Evolutionary conservation across 257 asterid genomes (phyloP), one percentile per base, ranked within the genome.

Genomic region (Prunella vulgaris): DNA sequence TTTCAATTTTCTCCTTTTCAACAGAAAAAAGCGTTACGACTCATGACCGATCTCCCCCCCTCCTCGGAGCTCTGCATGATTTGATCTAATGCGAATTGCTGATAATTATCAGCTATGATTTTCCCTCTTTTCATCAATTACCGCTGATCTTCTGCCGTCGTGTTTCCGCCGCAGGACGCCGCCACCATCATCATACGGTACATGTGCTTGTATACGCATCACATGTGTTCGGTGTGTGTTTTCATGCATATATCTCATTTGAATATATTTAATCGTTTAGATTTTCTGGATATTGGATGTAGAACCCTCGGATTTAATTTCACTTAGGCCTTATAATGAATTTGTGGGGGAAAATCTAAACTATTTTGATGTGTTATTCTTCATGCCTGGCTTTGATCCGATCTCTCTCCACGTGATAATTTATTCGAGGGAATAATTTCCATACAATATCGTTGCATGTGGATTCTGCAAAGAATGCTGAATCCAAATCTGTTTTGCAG

Each of bases 131-230:
- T 67, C 53, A 72, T 68, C 70, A 17, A 63, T 42, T 30, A 49
- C 52, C 35, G 62, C 76, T 60, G 59, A 67, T 61, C 78, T 53
- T 65, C 71, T 67, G 27, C 72, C 69, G 66, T 53, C 72, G 64
- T 46, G 58, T 71, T 70, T 42, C 77, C 77, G 15, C 66, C 78
- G 3, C 58, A 75, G 73, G n/a, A 57, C 77, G n/a, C n/a, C n/a
- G 3, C 59, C 77, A 33, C 53, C 70, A 5, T 44, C 70, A 13
- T 35, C 35, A 17, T 69, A 61, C 69, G 86, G 88, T 83, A 72
- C 6, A 14, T 38, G 7, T 25, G 0, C 46, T 25, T 14, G 3
- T 9, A 20, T 42, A 14, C 10, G 10, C 42, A 27, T 56, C 21
- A 13, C 3, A 4, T 40, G 48, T 38, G 46, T 38, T 38, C n/a